phyloP scores from a whole-genome alignment of 768 basidiomycete species.

The Lactifluus volemus region DNA sequence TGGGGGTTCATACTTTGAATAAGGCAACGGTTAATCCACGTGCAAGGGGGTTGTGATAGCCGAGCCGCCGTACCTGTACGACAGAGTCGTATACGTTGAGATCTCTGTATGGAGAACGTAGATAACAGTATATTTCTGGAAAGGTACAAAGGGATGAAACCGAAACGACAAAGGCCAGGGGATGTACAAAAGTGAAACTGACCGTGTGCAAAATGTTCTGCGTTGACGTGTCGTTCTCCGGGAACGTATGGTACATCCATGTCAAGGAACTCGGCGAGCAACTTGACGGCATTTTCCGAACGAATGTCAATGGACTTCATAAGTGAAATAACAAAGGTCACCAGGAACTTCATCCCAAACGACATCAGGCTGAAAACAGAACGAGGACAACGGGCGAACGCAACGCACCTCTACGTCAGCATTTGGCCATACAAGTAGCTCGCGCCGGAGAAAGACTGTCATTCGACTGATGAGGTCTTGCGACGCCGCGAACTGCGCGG shows the following conservation, averaged over 20 bases:
- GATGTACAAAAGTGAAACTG: constrained; percentile 21
- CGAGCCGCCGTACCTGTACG: constrained; percentile 51
- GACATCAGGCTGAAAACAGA: background rate
- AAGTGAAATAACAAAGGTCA: constrained; percentile 78
- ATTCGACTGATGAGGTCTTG: constrained; percentile 67
- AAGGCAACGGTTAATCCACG: background rate
- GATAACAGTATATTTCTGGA: constrained; percentile 79
- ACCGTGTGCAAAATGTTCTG: constrained; percentile 96
- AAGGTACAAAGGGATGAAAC: background rate
- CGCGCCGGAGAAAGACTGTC: constrained; percentile 73
- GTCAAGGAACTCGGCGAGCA: constrained; percentile 85
- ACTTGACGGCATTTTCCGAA: constrained; percentile 75
- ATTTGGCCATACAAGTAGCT: constrained; percentile 79
- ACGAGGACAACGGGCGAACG: background rate
- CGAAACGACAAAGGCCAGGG: background rate
- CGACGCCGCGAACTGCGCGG: constrained; percentile 73
- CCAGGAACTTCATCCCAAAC: constrained; percentile 58
- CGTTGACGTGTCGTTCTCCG: constrained; percentile 53
- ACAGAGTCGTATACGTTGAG: constrained; percentile 72
- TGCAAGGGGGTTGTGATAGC: background rate
- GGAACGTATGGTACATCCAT: constrained; percentile 51
- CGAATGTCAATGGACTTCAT: constrained; percentile 93
- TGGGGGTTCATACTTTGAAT: constrained; percentile 51
- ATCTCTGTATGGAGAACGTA: constrained; percentile 84
- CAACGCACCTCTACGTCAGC: constrained; percentile 77